These are phyloP conservation scores for Hypoxylon sp. DNA, from an alignment of 2,329 filamentous ascomycete species.

Conservation along the genomic window DNA sequence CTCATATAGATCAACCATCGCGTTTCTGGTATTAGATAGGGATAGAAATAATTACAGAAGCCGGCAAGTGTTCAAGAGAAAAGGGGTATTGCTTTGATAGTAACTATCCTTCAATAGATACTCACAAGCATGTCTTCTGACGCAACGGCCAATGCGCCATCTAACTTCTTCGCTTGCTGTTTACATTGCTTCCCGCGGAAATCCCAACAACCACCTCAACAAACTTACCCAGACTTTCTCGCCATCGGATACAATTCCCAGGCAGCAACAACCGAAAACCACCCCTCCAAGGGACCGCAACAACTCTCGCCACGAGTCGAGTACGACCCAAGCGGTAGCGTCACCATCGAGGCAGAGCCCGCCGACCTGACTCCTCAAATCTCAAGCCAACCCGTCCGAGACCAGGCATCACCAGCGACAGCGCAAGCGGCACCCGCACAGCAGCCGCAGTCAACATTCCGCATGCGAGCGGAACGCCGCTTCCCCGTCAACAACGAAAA, in stretches of 20 bases:
- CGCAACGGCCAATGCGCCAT: constrained; percentile 6
- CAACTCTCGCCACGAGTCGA: constrained; percentile 2
- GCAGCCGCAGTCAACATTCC: neutral
- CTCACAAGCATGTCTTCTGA: constrained; percentile 20
- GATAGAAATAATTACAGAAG: neutral
- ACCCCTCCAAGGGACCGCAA: neutral
- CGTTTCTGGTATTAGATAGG: neutral
- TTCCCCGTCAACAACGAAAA: neutral
- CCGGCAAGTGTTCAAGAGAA: too few relatives aligned
- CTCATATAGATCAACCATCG: constrained; percentile 12
- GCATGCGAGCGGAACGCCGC: neutral
- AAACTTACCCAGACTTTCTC: constrained; percentile 9
- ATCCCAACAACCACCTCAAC: neutral
- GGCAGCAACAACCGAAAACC: constrained; percentile 17
- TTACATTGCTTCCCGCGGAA: constrained; percentile 34
- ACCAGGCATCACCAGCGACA: constrained; percentile 10
- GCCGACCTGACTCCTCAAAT: too few relatives aligned
- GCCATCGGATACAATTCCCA: constrained; percentile 36
- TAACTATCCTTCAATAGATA: constrained; percentile 27
- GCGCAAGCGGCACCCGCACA: neutral
- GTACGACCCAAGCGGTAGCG: constrained; percentile 2
- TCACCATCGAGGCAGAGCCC: neutral
- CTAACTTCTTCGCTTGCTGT: constrained; percentile 32
- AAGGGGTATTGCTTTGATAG: constrained; percentile 38
- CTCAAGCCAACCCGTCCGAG: neutral